Conservation (phyloP, 2,329 filamentous ascomycete genomes). For the Cordyceps cicadae region DNA sequence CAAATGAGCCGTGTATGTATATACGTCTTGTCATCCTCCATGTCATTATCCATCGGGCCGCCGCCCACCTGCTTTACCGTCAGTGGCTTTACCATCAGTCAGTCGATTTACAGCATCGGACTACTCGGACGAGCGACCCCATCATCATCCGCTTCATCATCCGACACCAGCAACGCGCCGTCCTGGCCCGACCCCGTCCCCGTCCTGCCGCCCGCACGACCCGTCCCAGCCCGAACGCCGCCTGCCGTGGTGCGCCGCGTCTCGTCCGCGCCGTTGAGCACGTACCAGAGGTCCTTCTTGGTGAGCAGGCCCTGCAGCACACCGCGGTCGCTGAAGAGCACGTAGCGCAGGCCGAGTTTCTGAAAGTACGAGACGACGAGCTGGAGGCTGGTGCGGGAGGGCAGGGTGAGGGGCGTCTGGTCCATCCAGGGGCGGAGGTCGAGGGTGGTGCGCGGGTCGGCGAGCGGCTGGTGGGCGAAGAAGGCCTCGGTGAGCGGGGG, state of each 20-base stretch:
- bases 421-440: conserved; percentile 98
- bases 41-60: neutral
- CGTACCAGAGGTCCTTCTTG: conserved; percentile 96
- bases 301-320: conserved; percentile 78
- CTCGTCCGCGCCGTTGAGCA: conserved; percentile 71
- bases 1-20: neutral
- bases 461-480: conserved; percentile 76
- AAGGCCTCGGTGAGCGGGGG: conserved; percentile 67
- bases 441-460: conserved; percentile 67
- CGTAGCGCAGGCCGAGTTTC: conserved; percentile 82
- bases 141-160: conserved; percentile 24
- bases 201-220: conserved; percentile 20
- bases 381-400: conserved; percentile 65
- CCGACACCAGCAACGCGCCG: conserved; percentile 32
- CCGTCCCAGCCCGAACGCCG: conserved; percentile 25
- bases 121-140: neutral
- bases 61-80: neutral
- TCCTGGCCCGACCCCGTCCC: conserved; percentile 28
- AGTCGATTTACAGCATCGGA: conserved; percentile 4
- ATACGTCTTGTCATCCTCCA: neutral
- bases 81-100: too few species aligned
- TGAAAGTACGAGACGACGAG: conserved; percentile 92
- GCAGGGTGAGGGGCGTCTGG: conserved; percentile 88
- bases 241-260: conserved; percentile 34
- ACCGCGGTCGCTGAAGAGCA: conserved; percentile 78